Evolutionary conservation across 2,329 filamentous ascomycete genomes (phyloP), one percentile per base, ranked within the genome.

Genomic region (Mycosphaerella arachidis): DNA sequence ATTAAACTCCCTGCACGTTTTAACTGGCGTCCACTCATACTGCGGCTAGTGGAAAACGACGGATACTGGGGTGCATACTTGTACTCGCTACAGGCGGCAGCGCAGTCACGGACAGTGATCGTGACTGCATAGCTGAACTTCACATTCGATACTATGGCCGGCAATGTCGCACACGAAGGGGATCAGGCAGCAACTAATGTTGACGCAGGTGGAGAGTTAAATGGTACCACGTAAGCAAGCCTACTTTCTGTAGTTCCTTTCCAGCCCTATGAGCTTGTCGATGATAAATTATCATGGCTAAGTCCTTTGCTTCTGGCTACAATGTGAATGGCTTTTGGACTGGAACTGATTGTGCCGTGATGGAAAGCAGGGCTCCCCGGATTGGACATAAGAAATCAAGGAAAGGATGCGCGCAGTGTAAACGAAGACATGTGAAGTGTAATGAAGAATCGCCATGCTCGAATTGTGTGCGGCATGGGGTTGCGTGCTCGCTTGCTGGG

Each of bases 391-490:
- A 68, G 62, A 71, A 71, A 54, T 67, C 64, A 20, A 58, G 68
- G 31, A 66, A 66, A 33, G 70, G 70, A 13, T 72, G 71, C 54
- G 67, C 68, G 27, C 71, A 72, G 54, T 72, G 71, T 56, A 72
- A 72, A 55, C 62, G 65, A 50, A 52, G 71, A 51, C 70, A 71
- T 61, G 70, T 72, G 18, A 72, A 72, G 68, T 72, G 71, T 53
- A 65, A 72, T 53, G 71, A 72, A 61, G 63, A 67, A 53, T 46
- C 64, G 20, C 71, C 71, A 2, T 72, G 71, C 59, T 63, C 66
- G 8, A 72, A 72, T 56, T 72, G 71, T 55, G 56, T 64, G 9
- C 53, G 70, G 57, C 71, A 72, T 60, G 65, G 66, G 16, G 69
- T 72, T 1, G 56, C 66, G 12, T 72, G 71, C 60, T 70, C 67